phyloP scores from a whole-genome alignment of 169 alveolate genomes.

The Cyclospora cayetanensis region DNA sequence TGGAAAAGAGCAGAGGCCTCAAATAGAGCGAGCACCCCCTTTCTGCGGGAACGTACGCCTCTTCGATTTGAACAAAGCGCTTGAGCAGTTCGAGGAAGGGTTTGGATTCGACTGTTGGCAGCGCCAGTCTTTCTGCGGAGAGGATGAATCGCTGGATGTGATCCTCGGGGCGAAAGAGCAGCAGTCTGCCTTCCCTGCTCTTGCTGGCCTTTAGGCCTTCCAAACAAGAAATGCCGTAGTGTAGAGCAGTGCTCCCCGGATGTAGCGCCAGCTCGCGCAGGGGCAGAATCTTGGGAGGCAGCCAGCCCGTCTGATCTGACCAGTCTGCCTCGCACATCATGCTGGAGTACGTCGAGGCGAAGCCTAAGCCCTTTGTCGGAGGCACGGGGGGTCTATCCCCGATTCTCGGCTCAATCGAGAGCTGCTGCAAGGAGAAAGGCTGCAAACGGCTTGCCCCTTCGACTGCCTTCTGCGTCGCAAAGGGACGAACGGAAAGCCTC shows the following conservation, averaged over 20 bases:
- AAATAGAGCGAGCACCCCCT: slow-evolving; percentile 1
- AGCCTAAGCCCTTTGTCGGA: background rate
- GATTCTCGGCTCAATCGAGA: too few relatives aligned
- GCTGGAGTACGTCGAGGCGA: slow-evolving; percentile 4
- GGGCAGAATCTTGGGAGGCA: slow-evolving; percentile 17
- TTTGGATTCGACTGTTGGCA: background rate
- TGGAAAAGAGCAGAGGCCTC: slow-evolving; percentile 25
- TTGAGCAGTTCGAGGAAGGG: background rate
- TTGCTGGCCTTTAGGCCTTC: slow-evolving; percentile 57
- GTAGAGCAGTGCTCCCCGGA: slow-evolving; percentile 23
- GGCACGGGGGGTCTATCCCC: slow-evolving; percentile 37
- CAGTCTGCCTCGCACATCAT: slow-evolving; percentile 51
- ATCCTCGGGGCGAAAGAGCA: background rate
- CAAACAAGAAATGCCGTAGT: slow-evolving; percentile 18
- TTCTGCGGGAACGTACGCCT: background rate
- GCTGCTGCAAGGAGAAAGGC: too few relatives aligned
- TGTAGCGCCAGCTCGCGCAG: background rate
- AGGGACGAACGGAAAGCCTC: too few relatives aligned
- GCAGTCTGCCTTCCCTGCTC: background rate
- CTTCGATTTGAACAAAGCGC: background rate
- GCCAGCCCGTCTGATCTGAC: slow-evolving; percentile 39
- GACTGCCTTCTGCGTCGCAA: too few relatives aligned
- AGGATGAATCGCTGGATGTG: background rate
- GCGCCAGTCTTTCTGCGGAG: background rate
- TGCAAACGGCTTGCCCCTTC: too few relatives aligned